Percentiles rank a stretch among this genome's conserved stretches.
Conservation (phyloP, 169 alveolate genomes). For the Cryptosporidium ryanae region DNA sequence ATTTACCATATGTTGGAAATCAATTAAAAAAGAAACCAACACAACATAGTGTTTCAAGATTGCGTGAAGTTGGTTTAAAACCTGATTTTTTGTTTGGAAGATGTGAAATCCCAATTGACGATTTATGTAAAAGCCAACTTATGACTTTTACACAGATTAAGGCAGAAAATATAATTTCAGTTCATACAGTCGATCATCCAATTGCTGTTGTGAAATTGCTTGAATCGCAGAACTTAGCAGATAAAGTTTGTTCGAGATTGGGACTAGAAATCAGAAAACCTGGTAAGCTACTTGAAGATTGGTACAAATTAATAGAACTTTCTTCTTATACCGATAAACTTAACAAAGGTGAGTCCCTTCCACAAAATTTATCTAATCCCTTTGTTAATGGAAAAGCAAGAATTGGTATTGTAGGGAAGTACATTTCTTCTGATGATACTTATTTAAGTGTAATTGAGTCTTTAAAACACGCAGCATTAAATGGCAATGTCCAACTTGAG, state of each 20-base stretch:
- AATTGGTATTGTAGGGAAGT: constrained; percentile 94
- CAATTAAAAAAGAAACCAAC: constrained; percentile 94
- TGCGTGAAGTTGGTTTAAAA: constrained; percentile 84
- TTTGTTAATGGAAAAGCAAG: constrained; percentile 52
- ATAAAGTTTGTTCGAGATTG: constrained; percentile 29
- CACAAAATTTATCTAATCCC: constrained; percentile 20
- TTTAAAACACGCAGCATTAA: constrained; percentile 92
- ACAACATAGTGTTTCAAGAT: constrained; percentile 91
- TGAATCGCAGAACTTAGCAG: constrained; percentile 74
- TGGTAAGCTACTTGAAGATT: constrained; percentile 40
- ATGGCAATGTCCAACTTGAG: constrained; percentile 82
- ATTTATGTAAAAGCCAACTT: constrained; percentile 37
- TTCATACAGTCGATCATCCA: constrained; percentile 76
- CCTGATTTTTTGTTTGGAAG: constrained; percentile 84
- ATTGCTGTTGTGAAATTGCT: constrained; percentile 65
- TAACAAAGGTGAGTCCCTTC: constrained; percentile 22
- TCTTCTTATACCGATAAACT: constrained; percentile 14
- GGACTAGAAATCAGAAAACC: constrained; percentile 34
- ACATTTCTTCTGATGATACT: constrained; percentile 92
- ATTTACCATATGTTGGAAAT: constrained; percentile 90
- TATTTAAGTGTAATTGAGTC: constrained; percentile 92
- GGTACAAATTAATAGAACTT: constrained; percentile 29
- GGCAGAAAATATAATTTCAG: constrained; percentile 70
- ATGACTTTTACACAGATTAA: constrained; percentile 74
- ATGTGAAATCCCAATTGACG: constrained; percentile 67